phyloP scores from a whole-genome alignment of 2,329 filamentous ascomycete genomes.

The Dactylonectria estremocensis region DNA sequence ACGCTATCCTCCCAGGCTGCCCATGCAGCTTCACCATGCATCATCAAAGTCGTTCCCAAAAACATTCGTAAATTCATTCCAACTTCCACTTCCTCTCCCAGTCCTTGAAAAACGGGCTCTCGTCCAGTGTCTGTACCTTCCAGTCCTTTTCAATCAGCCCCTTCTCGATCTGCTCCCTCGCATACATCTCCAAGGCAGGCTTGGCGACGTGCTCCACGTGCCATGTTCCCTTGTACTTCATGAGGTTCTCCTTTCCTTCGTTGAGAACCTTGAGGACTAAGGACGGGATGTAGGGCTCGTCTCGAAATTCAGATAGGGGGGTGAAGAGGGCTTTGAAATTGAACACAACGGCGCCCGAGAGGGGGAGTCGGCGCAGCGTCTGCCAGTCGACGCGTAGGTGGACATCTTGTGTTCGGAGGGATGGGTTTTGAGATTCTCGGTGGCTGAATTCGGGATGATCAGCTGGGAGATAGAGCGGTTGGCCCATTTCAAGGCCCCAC shows the following conservation, averaged over 20 bases:
- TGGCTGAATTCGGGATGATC: conserved; percentile 75
- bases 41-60: background rate
- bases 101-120: conserved; percentile 82
- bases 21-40: background rate
- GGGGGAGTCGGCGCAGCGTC: conserved; percentile 82
- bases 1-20: background rate
- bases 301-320: conserved; percentile 76
- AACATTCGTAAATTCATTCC: background rate
- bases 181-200: conserved; percentile 75
- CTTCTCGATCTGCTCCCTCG: conserved; percentile 74
- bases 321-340: conserved; percentile 93
- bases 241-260: conserved; percentile 71
- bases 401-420: conserved; percentile 71
- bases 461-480: conserved; percentile 82
- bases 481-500: conserved; percentile 85
- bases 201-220: conserved; percentile 82
- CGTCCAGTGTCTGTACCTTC: conserved; percentile 78
- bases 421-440: conserved; percentile 70
- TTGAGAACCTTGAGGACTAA: conserved; percentile 78
- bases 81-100: conserved; percentile 66
- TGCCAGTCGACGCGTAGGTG: conserved; percentile 90
- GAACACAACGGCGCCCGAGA: conserved; percentile 84
- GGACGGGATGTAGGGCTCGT: conserved; percentile 81
- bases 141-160: conserved; percentile 74
- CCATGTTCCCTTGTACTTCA: conserved; percentile 88